These are phyloP conservation scores for Ottelia alismoides DNA, from an alignment of 106 monocot genomes.

Conservation along the genomic window DNA sequence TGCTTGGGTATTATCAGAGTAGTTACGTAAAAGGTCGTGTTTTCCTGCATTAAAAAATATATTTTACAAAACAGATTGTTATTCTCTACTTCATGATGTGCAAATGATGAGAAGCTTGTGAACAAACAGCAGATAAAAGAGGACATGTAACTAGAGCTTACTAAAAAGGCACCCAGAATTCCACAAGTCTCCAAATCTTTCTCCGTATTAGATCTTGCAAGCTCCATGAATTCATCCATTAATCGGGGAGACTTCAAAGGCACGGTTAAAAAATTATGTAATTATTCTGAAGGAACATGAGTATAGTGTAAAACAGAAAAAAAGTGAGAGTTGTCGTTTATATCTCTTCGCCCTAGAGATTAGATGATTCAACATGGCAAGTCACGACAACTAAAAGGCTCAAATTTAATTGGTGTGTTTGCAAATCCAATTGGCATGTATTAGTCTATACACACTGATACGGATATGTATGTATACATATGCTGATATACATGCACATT, in stretches of 20 bases:
- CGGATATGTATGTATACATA: no score
- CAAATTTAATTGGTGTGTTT: no score
- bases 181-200: slow-evolving; percentile 90
- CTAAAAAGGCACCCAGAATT: slow-evolving; percentile 82
- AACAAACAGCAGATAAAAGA: neutral
- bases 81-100: neutral
- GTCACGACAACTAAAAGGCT: no score
- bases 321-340: no score
- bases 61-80: neutral
- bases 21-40: slow-evolving; percentile 63
- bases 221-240: slow-evolving; percentile 90
- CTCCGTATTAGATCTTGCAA: slow-evolving; percentile 72
- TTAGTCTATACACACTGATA: no score
- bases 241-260: slow-evolving; percentile 63
- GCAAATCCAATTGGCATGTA: no score
- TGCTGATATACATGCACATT: no score
- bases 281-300: no score
- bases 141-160: slow-evolving; percentile 22
- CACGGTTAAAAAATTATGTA: no score
- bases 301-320: no score
- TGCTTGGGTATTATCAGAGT: slow-evolving; percentile 90
- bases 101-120: neutral
- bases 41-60: slow-evolving; percentile 38
- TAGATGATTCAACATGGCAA: no score
- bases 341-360: no score